Conservation (phyloP, 2,329 filamentous ascomycete genomes). For the Nothophaeocryptopus gaeumannii region DNA sequence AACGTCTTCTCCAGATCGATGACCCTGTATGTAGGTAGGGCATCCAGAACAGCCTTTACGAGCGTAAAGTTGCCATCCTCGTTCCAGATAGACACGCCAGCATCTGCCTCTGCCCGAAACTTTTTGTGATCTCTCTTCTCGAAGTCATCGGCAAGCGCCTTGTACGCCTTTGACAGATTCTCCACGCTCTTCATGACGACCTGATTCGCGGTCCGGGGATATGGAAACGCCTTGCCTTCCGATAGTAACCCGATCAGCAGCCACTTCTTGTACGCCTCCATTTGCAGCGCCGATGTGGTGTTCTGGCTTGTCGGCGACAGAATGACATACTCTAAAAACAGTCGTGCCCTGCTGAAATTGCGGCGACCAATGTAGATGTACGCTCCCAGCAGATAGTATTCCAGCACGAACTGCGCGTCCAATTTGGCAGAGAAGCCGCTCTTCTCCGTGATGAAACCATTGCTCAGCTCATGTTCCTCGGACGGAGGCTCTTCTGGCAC, state of each 20-base stretch:
- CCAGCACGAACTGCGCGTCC: constrained; percentile 52
- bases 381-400: constrained; percentile 52
- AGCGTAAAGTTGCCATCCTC: constrained; percentile 71
- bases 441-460: constrained; percentile 58
- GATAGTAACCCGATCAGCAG: constrained; percentile 71
- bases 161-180: constrained; percentile 65
- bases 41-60: constrained; percentile 64
- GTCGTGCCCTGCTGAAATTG: constrained; percentile 43
- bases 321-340: constrained; percentile 52
- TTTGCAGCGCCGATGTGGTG: constrained; percentile 69
- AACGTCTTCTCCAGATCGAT: constrained; percentile 71
- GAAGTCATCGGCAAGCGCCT: constrained; percentile 67
- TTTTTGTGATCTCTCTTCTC: constrained; percentile 55
- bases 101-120: constrained; percentile 63
- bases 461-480: constrained; percentile 44
- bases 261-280: constrained; percentile 92
- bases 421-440: constrained; percentile 58
- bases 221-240: constrained; percentile 57
- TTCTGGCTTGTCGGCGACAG: constrained; percentile 64
- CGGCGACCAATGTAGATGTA: constrained; percentile 47
- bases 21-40: constrained; percentile 74
- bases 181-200: constrained; percentile 57
- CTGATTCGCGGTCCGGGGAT: constrained; percentile 57
- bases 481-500: constrained; percentile 42
- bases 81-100: constrained; percentile 50